These are phyloP conservation scores for Macrophomina tecta DNA, from an alignment of 2,329 filamentous ascomycete genomes.

Conservation along the genomic window DNA sequence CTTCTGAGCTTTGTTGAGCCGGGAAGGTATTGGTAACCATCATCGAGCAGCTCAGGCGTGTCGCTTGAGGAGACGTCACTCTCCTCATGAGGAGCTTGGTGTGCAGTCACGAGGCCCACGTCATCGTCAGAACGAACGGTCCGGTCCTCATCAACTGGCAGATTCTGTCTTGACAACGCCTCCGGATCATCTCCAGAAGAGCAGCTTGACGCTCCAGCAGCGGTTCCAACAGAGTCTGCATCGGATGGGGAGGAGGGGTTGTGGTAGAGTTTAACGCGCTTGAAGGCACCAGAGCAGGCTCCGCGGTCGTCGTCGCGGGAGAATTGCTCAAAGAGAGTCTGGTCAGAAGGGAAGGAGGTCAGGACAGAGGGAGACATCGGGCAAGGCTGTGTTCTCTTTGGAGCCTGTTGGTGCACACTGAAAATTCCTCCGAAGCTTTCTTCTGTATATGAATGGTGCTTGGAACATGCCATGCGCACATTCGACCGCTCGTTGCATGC, in stretches of 20 bases:
- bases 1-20: slow-evolving; percentile 2
- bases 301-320: not conserved
- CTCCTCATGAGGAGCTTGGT: not conserved
- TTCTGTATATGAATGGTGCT: too few species aligned
- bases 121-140: not conserved
- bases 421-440: too few species aligned
- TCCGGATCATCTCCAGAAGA: slow-evolving; percentile 5
- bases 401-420: too few species aligned
- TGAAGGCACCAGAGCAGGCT: not conserved
- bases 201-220: slow-evolving; percentile 9
- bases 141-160: not conserved
- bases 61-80: not conserved
- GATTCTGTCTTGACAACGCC: slow-evolving; percentile 1
- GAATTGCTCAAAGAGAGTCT: not conserved
- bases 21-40: not conserved
- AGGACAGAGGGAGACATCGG: slow-evolving; percentile 7
- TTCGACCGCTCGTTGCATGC: too few species aligned
- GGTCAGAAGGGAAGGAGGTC: not conserved
- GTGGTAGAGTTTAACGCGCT: slow-evolving; percentile 3
- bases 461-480: too few species aligned
- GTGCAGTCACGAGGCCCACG: not conserved
- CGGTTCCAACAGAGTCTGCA: slow-evolving; percentile 10
- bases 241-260: not conserved
- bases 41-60: not conserved
- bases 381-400: not conserved